Conservation (phyloP, 768 basidiomycete genomes). For the Pleurotus tuoliensis region DNA sequence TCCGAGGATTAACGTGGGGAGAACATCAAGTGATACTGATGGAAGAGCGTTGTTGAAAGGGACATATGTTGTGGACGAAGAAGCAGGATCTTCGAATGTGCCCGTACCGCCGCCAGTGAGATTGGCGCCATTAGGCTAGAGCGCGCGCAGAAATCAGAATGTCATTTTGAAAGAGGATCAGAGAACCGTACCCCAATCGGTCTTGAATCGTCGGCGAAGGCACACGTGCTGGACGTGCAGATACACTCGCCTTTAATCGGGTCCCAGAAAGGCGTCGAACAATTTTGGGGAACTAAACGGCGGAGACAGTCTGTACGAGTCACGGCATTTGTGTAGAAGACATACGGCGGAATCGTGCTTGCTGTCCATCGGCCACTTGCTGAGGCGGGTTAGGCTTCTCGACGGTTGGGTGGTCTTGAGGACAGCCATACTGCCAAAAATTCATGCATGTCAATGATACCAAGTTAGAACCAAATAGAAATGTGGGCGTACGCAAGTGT, state of each 20-base stretch:
- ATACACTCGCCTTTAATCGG: conserved; percentile 63
- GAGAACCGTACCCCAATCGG: conserved; percentile 54
- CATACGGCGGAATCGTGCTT: conserved; percentile 54
- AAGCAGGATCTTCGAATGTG: conserved; percentile 18
- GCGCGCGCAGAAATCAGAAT: conserved; percentile 2
- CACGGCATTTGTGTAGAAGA: conserved; percentile 8
- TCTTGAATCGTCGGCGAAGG: conserved; percentile 59
- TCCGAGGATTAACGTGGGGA: conserved; percentile 13
- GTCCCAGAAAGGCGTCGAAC: conserved; percentile 81
- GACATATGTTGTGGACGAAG: conserved; percentile 32
- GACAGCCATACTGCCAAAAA: conserved; percentile 66
- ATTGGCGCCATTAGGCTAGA: conserved; percentile 64
- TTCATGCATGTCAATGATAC: neutral
- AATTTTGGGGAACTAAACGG: conserved; percentile 59
- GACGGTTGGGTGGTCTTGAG: conserved; percentile 46
- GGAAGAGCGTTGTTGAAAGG: conserved; percentile 41
- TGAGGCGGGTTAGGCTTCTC: conserved; percentile 67
- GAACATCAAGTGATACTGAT: conserved; percentile 11
- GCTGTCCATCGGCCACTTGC: conserved; percentile 37
- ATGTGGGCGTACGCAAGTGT: conserved; percentile 57
- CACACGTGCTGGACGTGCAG: conserved; percentile 53
- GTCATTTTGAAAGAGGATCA: conserved; percentile 4
- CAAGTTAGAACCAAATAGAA: neutral
- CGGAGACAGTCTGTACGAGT: neutral
- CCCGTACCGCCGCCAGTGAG: conserved; percentile 57